phyloP scores from a whole-genome alignment of 2,329 filamentous ascomycete species.

The Sclerotiophoma versabilis region DNA sequence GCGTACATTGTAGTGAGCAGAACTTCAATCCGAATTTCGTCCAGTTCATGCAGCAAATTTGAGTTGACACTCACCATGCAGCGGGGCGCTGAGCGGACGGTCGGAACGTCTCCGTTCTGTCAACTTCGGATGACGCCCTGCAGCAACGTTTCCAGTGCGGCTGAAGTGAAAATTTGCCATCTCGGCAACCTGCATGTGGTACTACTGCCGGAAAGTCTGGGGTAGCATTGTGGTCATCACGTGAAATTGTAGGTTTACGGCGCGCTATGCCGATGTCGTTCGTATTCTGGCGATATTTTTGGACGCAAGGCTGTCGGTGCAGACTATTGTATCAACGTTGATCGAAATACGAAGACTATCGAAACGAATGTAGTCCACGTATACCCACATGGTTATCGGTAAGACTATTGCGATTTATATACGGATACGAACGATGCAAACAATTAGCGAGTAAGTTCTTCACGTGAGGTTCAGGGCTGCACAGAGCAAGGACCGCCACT shows the following conservation, averaged over 20 bases:
- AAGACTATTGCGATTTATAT: neutral
- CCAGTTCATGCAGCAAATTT: neutral
- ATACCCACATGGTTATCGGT: neutral
- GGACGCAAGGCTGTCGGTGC: neutral
- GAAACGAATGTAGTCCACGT: neutral
- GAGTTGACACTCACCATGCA: neutral
- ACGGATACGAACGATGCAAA: neutral
- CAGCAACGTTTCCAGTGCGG: neutral
- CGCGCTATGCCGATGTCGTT: neutral
- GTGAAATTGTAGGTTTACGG: constrained; percentile 1
- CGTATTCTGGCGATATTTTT: constrained; percentile 5
- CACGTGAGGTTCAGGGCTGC: too few relatives aligned
- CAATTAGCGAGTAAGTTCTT: neutral
- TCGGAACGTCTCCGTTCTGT: neutral
- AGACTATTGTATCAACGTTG: neutral
- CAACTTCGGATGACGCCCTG: neutral
- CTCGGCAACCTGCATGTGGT: neutral
- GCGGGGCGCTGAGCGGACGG: constrained; percentile 5
- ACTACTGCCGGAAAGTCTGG: constrained; percentile 4
- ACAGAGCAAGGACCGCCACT: too few relatives aligned
- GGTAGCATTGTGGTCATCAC: constrained; percentile 4
- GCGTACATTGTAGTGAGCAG: neutral
- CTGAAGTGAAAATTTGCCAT: constrained; percentile 3
- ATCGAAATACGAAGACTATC: constrained; percentile 6
- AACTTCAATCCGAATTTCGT: constrained; percentile 1